These are phyloP conservation scores for Podospora comata DNA, from an alignment of 495 filamentous ascomycete species.

Conservation along the genomic window DNA sequence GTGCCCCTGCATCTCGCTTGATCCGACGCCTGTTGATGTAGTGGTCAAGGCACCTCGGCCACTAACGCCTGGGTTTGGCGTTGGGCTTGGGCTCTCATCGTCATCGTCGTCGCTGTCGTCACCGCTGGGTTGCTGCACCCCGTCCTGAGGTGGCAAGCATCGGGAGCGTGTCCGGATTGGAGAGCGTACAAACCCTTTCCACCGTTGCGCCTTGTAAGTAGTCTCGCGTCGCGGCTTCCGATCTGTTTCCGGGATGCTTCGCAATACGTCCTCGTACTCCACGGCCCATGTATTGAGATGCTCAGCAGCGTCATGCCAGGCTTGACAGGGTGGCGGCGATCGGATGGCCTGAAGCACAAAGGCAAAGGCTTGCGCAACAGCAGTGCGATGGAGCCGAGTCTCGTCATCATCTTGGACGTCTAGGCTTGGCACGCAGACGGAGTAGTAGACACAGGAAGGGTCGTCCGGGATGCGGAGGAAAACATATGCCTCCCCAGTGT, in stretches of 20 bases:
- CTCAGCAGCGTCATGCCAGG: constrained; percentile 37
- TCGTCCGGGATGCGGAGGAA: constrained; percentile 48
- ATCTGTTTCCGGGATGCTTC: constrained; percentile 29
- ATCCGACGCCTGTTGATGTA: no score
- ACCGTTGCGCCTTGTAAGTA: constrained; percentile 31
- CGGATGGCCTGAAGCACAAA: constrained; percentile 46
- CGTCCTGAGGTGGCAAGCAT: constrained; percentile 3
- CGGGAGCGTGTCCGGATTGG: constrained; percentile 29
- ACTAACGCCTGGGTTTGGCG: no score
- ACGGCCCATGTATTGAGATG: constrained; percentile 38
- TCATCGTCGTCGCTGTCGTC: not conserved
- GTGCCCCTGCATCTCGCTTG: no score
- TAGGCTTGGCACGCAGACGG: constrained; percentile 37
- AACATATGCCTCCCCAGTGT: constrained; percentile 46
- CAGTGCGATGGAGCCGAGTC: constrained; percentile 40
- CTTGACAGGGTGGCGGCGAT: constrained; percentile 11
- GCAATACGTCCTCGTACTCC: constrained; percentile 38
- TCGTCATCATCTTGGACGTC: constrained; percentile 38
- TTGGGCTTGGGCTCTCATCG: no score
- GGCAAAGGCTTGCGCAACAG: constrained; percentile 46
- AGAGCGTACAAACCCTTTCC: constrained; percentile 30
- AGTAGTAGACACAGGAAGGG: constrained; percentile 39
- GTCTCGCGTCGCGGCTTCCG: constrained; percentile 23
- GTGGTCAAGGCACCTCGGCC: no score
- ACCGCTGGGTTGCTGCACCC: not conserved